Evolutionary conservation across 1,139 yeast species (phyloP).

Genomic region (Pichia cactophila): DNA sequence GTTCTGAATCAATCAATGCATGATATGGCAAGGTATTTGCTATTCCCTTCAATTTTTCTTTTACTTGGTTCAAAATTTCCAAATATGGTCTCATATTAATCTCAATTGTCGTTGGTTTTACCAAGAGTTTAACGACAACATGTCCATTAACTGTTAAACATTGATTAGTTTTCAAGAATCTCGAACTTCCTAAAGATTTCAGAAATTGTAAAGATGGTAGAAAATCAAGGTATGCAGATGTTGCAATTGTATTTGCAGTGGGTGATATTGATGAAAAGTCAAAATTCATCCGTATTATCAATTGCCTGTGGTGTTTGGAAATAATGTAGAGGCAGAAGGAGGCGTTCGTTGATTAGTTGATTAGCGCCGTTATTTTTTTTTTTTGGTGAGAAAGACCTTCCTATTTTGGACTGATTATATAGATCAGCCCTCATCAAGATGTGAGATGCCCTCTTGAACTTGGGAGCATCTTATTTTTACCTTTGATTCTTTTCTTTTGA

Average conservation of each 20-base stretch:
- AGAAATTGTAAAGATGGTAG: slow-evolving; percentile 68
- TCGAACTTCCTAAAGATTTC: slow-evolving; percentile 62
- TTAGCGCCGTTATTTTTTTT: not conserved
- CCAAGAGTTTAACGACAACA: slow-evolving; percentile 70
- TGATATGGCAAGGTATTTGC: slow-evolving; percentile 68
- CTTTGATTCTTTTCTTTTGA: too few relatives aligned
- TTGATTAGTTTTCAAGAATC: slow-evolving; percentile 80
- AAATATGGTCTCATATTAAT: slow-evolving; percentile 30
- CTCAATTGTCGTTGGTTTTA: slow-evolving; percentile 50
- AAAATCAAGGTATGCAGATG: slow-evolving; percentile 75
- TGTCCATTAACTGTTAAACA: slow-evolving; percentile 66
- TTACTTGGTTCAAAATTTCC: slow-evolving; percentile 31
- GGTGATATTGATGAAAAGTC: slow-evolving; percentile 81
- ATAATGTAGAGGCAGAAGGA: not conserved
- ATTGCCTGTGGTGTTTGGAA: not conserved
- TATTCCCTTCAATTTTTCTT: slow-evolving; percentile 38
- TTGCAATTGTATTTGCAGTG: slow-evolving; percentile 84
- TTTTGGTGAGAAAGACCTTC: not conserved
- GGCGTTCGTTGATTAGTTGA: not conserved
- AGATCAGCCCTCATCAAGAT: not conserved
- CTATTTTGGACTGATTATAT: not conserved
- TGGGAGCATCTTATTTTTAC: not conserved
- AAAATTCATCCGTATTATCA: slow-evolving; percentile 59
- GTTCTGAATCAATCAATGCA: slow-evolving; percentile 73
- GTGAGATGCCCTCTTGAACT: not conserved